Conservation (phyloP, 2,329 filamentous ascomycete genomes). For the Neofusicoccum umdonicola region DNA sequence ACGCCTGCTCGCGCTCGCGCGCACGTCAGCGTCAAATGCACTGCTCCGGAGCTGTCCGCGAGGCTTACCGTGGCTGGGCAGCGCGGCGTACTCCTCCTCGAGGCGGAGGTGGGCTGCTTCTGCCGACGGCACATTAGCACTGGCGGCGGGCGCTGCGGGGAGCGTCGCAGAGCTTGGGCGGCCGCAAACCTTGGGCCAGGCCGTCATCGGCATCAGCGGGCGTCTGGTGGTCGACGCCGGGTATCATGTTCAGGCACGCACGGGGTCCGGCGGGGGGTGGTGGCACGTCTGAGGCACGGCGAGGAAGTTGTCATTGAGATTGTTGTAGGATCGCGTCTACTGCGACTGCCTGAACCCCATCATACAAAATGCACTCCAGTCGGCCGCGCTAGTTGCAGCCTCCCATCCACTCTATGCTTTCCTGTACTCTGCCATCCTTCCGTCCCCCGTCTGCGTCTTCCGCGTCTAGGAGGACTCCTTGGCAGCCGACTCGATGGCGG, state of each 20-base stretch:
- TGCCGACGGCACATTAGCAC: slow-evolving; percentile 11
- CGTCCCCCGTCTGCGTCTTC: background rate
- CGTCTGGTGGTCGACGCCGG: slow-evolving; percentile 9
- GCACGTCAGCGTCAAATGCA: slow-evolving; percentile 5
- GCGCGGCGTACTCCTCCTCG: slow-evolving; percentile 9
- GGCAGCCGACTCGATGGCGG: slow-evolving; percentile 42
- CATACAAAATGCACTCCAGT: slow-evolving; percentile 19
- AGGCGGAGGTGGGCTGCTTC: slow-evolving; percentile 16
- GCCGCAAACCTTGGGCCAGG: slow-evolving; percentile 12
- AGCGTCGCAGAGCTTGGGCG: slow-evolving; percentile 1
- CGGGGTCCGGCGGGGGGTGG: slow-evolving; percentile 3
- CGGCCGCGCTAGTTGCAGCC: slow-evolving; percentile 16
- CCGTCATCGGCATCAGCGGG: slow-evolving; percentile 9
- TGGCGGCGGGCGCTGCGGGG: slow-evolving; percentile 11
- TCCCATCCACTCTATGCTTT: background rate
- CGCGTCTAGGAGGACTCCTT: slow-evolving; percentile 40
- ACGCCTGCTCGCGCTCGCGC: background rate
- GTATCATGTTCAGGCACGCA: slow-evolving; percentile 14
- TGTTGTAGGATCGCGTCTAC: slow-evolving; percentile 17
- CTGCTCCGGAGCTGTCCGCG: background rate
- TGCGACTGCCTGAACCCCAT: slow-evolving; percentile 16
- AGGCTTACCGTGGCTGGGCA: slow-evolving; percentile 4
- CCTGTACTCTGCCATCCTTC: slow-evolving; percentile 5
- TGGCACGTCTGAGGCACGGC: slow-evolving; percentile 7
- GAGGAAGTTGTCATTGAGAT: slow-evolving; percentile 18